These are phyloP conservation scores for Daldinia childiae DNA, from an alignment of 495 filamentous ascomycete species.

Conservation along the genomic window DNA sequence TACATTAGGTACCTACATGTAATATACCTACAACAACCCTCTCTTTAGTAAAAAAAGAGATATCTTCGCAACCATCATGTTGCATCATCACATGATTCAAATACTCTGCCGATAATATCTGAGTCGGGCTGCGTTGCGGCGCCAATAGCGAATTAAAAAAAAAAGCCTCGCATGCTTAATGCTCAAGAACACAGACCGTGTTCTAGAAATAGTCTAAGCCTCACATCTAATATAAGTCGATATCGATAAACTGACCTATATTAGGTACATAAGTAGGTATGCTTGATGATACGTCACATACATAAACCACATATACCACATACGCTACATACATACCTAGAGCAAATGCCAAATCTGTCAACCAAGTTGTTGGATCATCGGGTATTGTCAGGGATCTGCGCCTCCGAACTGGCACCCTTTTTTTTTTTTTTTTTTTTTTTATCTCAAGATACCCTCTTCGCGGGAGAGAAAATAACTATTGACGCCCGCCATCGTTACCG, in stretches of 20 bases:
- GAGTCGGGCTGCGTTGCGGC: conserved; percentile 6
- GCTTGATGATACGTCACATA: conserved; percentile 31
- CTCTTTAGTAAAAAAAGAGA: background rate
- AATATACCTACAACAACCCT: background rate
- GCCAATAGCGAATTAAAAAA: conserved; percentile 6
- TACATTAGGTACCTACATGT: no score
- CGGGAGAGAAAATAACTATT: conserved; percentile 10
- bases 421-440: background rate
- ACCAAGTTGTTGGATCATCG: conserved; percentile 24
- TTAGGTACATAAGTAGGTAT: background rate
- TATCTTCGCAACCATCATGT: background rate
- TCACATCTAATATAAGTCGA: conserved; percentile 8
- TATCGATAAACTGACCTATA: background rate
- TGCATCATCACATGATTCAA: conserved; percentile 38
- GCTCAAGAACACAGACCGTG: conserved; percentile 5
- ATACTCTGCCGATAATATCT: conserved; percentile 27
- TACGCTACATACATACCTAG: background rate
- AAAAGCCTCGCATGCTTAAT: conserved; percentile 20
- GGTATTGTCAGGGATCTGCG: conserved; percentile 30
- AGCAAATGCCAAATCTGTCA: conserved; percentile 17
- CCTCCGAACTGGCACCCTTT: conserved; percentile 11
- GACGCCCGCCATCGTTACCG: conserved; percentile 16
- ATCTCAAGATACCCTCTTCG: background rate
- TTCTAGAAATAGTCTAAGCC: conserved; percentile 38
- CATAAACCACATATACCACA: background rate